A percentile compares a stretch with the other conserved stretches of the same genome.
These are phyloP conservation scores for Pyrenopolyporus hunteri DNA, from an alignment of 495 filamentous ascomycete genomes.

Conservation along the genomic window DNA sequence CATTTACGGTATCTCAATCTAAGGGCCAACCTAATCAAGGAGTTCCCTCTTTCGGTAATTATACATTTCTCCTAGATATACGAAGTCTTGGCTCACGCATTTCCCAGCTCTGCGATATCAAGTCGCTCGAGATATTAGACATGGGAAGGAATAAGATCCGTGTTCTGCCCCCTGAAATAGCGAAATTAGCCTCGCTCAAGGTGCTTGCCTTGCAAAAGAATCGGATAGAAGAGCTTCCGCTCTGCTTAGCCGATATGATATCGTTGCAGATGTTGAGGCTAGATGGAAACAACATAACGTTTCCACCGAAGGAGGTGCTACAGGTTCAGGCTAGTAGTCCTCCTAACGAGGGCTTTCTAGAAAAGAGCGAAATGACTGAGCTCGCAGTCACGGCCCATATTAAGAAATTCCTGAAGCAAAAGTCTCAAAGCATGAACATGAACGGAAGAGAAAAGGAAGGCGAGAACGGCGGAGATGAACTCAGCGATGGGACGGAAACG, in stretches of 20 bases:
- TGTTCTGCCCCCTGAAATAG: constrained; percentile 77
- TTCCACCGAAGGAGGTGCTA: constrained; percentile 67
- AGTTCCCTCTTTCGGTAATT: constrained; percentile 85
- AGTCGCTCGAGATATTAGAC: constrained; percentile 89
- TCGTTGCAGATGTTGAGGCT: constrained; percentile 87
- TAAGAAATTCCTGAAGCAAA: constrained; percentile 75
- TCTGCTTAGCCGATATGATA: constrained; percentile 84
- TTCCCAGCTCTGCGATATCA: constrained; percentile 71
- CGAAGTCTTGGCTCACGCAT: constrained; percentile 25
- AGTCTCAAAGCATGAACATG: constrained; percentile 54
- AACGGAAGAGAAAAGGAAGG: constrained; percentile 57
- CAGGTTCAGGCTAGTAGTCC: constrained; percentile 54
- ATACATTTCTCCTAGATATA: constrained; percentile 9
- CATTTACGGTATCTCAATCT: constrained; percentile 95
- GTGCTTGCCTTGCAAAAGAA: constrained; percentile 84
- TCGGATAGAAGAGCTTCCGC: constrained; percentile 79
- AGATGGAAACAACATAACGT: constrained; percentile 79
- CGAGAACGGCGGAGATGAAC: constrained; percentile 68
- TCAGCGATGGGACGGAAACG: constrained; percentile 72
- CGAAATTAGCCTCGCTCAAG: constrained; percentile 74
- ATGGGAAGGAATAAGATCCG: constrained; percentile 84
- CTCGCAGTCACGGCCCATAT: constrained; percentile 72
- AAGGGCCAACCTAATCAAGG: constrained; percentile 80
- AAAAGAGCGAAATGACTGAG: constrained; percentile 63
- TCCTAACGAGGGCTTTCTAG: constrained; percentile 50